Conservation (phyloP, 805 yeast genomes). For the Pichia heedii region DNA sequence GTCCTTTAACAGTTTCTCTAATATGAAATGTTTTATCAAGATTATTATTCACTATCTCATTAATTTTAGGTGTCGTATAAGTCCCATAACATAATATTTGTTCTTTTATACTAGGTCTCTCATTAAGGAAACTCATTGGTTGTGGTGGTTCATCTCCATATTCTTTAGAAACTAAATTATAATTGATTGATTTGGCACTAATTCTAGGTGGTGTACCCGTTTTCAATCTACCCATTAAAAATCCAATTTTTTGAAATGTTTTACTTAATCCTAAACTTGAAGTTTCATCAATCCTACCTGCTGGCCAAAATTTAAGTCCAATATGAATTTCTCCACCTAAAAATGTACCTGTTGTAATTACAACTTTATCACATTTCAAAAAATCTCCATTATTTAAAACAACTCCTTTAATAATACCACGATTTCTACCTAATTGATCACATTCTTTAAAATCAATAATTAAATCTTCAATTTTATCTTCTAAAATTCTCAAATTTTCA, state of each 20-base stretch:
- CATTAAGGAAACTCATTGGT: slow-evolving; percentile 85
- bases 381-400: slow-evolving; percentile 59
- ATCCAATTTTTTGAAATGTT: slow-evolving; percentile 70
- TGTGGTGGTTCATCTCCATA: slow-evolving; percentile 76
- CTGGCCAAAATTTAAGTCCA: slow-evolving; percentile 71
- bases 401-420: slow-evolving; percentile 57
- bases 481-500: slow-evolving; percentile 47
- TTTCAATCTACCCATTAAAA: slow-evolving; percentile 78
- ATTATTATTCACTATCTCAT: slow-evolving; percentile 57
- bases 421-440: slow-evolving; percentile 31
- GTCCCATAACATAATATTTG: slow-evolving; percentile 74
- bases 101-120: slow-evolving; percentile 47
- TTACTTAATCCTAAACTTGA: slow-evolving; percentile 85
- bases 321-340: slow-evolving; percentile 91
- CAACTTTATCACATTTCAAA: slow-evolving; percentile 55
- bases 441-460: slow-evolving; percentile 37
- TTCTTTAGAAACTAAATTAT: slow-evolving; percentile 52
- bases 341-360: slow-evolving; percentile 93
- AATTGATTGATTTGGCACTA: slow-evolving; percentile 63
- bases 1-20: slow-evolving; percentile 89
- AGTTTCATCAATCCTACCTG: slow-evolving; percentile 89
- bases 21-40: slow-evolving; percentile 83
- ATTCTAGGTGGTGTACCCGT: slow-evolving; percentile 97
- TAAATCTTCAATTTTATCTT: slow-evolving; percentile 80
- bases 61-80: slow-evolving; percentile 65